Percentiles rank a stretch among this genome's conserved stretches.
Evolutionary conservation across 2,329 filamentous ascomycete species (phyloP).

Genomic region (Byssoonygena ceratinophila): DNA sequence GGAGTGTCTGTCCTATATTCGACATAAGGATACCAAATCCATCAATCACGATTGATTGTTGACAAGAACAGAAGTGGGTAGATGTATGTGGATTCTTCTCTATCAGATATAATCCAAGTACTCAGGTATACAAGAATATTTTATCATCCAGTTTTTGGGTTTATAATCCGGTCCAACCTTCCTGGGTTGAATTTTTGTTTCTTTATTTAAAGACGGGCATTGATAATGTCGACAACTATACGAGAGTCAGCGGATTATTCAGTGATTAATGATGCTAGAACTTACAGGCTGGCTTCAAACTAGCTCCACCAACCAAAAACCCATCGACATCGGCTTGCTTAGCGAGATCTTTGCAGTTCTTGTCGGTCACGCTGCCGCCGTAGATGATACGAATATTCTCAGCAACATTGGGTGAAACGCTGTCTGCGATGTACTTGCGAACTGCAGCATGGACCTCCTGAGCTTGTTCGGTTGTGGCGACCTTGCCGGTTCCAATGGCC

Average conservation of each 20-base stretch:
- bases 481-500: constrained; percentile 82
- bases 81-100: background rate
- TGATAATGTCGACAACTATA: constrained; percentile 58
- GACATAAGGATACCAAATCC: constrained; percentile 22
- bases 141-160: background rate
- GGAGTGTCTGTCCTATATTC: constrained; percentile 36
- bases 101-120: constrained; percentile 4
- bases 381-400: constrained; percentile 91
- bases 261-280: constrained; percentile 10
- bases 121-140: constrained; percentile 10
- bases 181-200: background rate
- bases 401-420: constrained; percentile 64
- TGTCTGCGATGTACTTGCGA: constrained; percentile 68
- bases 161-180: background rate
- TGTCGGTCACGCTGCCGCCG: constrained; percentile 91
- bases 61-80: background rate
- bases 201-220: constrained; percentile 43
- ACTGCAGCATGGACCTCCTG: constrained; percentile 91
- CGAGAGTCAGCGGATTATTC: constrained; percentile 11
- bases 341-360: constrained; percentile 90
- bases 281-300: constrained; percentile 90
- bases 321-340: constrained; percentile 94
- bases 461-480: constrained; percentile 77
- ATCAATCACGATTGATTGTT: background rate
- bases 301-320: constrained; percentile 92